Conservation (phyloP, 257 asterid species). For the Nicotiana sylvestris region DNA sequence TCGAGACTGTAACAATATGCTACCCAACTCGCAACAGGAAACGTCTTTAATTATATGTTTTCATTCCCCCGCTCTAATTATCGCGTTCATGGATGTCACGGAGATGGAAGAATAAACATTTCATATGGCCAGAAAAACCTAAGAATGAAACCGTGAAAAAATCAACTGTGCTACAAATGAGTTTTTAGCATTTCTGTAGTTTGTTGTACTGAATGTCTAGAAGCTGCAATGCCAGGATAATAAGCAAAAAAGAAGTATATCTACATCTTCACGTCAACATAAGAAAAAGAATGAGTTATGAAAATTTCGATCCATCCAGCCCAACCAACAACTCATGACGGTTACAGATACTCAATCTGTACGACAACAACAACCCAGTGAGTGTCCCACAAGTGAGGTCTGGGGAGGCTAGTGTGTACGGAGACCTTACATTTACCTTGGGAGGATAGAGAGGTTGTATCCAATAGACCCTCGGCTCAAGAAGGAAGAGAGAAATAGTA, state of each 20-base stretch:
- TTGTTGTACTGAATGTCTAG: neutral
- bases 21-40: neutral
- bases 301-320: neutral
- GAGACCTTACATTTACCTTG: too few relatives aligned
- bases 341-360: too few relatives aligned
- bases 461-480: neutral
- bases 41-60: neutral
- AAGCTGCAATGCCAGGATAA: neutral
- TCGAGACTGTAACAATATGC: neutral
- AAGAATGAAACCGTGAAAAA: neutral
- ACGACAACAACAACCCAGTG: too few relatives aligned
- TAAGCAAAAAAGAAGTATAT: neutral
- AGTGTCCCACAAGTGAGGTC: too few relatives aligned
- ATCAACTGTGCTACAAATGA: neutral
- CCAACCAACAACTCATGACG: neutral
- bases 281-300: neutral
- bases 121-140: neutral
- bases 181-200: neutral
- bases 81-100: neutral
- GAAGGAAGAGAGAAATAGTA: neutral
- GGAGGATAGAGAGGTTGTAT: neutral
- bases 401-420: too few relatives aligned
- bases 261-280: neutral
- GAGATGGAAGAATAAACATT: neutral
- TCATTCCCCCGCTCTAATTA: neutral